These are phyloP conservation scores for Mycosphaerella arachidis DNA, from an alignment of 2,329 filamentous ascomycete species.

Conservation along the genomic window DNA sequence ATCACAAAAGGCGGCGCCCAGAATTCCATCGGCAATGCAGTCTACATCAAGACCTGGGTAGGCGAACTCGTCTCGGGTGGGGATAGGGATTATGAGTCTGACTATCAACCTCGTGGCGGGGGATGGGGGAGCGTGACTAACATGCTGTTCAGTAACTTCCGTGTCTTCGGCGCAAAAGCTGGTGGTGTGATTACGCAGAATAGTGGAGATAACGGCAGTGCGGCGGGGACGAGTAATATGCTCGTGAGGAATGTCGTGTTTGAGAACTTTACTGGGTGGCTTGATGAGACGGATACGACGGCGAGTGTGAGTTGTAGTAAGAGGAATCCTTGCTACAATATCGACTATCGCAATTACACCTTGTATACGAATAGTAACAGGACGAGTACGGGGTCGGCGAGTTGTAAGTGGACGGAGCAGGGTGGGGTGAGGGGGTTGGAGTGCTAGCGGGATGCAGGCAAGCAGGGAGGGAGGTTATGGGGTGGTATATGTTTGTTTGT, in stretches of 20 bases:
- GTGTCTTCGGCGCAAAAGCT: conserved; percentile 42
- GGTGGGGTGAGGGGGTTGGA: conserved; percentile 38
- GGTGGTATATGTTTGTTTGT: no score
- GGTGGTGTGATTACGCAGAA: conserved; percentile 47
- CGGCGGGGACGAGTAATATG: conserved; percentile 49
- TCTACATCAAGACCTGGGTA: conserved; percentile 56
- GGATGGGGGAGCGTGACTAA: conserved; percentile 53
- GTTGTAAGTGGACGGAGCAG: conserved; percentile 35
- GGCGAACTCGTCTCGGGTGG: conserved; percentile 44
- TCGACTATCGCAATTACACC: conserved; percentile 43
- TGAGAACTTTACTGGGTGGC: conserved; percentile 50
- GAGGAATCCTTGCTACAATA: conserved; percentile 49
- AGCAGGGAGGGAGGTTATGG: no score
- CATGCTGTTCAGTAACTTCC: conserved; percentile 50
- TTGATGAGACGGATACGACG: conserved; percentile 29
- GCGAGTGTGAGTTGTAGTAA: conserved; percentile 46
- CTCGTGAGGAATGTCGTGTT: conserved; percentile 47
- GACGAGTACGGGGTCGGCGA: conserved; percentile 32
- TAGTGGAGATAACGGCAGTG: conserved; percentile 47
- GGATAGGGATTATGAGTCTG: conserved; percentile 45
- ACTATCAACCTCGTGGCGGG: conserved; percentile 47
- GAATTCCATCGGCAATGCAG: conserved; percentile 45
- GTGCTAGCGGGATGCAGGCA: neutral
- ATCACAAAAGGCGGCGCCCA: conserved; percentile 42
- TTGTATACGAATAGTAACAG: conserved; percentile 33